phyloP scores from a whole-genome alignment of 352 stramenopile genomes.

The Pythium apleroticum region DNA sequence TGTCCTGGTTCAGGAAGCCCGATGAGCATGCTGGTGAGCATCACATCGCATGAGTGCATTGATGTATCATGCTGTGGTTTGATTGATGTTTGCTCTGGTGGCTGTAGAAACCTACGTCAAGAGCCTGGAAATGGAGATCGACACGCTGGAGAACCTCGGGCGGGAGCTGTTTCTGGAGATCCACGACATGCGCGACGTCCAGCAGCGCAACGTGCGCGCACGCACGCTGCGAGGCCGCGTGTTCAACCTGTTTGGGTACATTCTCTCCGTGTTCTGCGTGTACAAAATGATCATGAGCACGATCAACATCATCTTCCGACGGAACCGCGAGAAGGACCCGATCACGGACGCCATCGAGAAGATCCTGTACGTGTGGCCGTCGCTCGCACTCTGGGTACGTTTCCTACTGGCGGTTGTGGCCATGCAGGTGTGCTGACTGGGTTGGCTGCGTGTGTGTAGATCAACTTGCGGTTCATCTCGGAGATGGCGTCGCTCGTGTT shows the following conservation, averaged over 20 bases:
- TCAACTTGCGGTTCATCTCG: constrained; percentile 81
- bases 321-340: constrained; percentile 81
- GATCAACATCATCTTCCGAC: constrained; percentile 74
- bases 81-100: constrained; percentile 2
- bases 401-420: neutral
- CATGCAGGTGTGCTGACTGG: neutral
- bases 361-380: constrained; percentile 82
- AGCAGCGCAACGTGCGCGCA: constrained; percentile 53
- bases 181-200: constrained; percentile 74
- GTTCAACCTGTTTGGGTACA: constrained; percentile 83
- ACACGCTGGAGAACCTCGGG: constrained; percentile 73
- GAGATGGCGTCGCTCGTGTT: constrained; percentile 76
- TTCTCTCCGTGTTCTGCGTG: constrained; percentile 76
- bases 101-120: constrained; percentile 59
- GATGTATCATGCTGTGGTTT: neutral
- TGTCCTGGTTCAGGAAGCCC: constrained; percentile 32
- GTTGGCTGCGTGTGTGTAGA: too few species aligned
- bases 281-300: constrained; percentile 90
- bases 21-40: constrained; percentile 27
- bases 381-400: constrained; percentile 55
- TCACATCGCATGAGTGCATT: neutral
- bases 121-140: constrained; percentile 63
- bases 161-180: constrained; percentile 82
- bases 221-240: constrained; percentile 64
- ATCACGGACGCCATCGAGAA: constrained; percentile 83